Evolutionary conservation across 2,329 filamentous ascomycete species (phyloP), one percentile per base, ranked within the genome.

Genomic region (Claviceps citrina): DNA sequence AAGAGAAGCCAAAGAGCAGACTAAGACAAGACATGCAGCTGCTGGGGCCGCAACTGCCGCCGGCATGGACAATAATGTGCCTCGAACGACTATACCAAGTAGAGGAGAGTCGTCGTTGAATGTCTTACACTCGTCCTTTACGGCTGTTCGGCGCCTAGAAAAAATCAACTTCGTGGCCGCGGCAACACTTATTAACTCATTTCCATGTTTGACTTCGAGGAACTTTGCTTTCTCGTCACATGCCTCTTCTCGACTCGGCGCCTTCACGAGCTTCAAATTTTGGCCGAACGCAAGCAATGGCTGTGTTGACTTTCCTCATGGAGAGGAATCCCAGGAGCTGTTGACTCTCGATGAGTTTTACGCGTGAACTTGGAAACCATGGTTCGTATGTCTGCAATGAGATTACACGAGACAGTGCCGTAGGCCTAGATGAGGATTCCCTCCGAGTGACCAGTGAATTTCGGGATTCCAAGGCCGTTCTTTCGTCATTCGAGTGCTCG

Each of bases 1-100:
- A n/a, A n/a, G n/a, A n/a, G n/a, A n/a, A n/a, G n/a, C n/a, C n/a
- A n/a, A n/a, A n/a, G 30, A 5, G 9, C 28, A 9, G 28, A 31
- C 7, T 18, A 20, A 33, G 15, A 26, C 35, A 16, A 40, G 39
- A 40, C 39, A 40, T 30, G 31, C 38, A 40, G 39, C 39, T 36
- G 19, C 20, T 10, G 15, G 37, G 15, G 24, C 38, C 38, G 22
- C 15, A n/a, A 34, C 20, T 39, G 22, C 25, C 31, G 31, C 38
- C 22, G 38, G 32, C 24, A 7, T 34, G 24, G 18, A 30, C 31
- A 39, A 39, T 39, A 6, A 34, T 9, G 12, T 18, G 31, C 19
- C 28, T 12, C 26, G 19, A 16, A 30, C 7, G 18, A 28, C 19
- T 9, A 25, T 13, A 28, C n/a, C 12, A 18, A 20, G 13, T 25